These are phyloP conservation scores for Euphorbia schlechtendalii DNA, from an alignment of 441 rosid genomes.

Conservation along the genomic window DNA sequence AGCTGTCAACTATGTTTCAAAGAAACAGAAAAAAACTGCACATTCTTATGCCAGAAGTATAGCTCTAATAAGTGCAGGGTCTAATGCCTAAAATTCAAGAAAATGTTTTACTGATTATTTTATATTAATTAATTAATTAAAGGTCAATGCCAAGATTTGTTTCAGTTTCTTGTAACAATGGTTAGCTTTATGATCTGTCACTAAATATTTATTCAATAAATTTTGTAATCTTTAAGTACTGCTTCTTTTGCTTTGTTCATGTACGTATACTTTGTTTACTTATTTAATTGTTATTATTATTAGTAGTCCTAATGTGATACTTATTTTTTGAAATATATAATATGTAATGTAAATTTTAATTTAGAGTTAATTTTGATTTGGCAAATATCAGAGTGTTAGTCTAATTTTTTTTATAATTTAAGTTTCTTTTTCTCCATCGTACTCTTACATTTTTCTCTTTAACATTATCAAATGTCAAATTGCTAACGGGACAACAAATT, in stretches of 20 bases:
- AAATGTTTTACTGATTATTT: background rate
- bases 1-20: slow-evolving; percentile 6
- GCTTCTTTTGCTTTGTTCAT: slow-evolving; percentile 1
- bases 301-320: too few species aligned
- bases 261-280: background rate
- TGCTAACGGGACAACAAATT: too few species aligned
- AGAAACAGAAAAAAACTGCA: background rate
- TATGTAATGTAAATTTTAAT: too few species aligned
- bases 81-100: slow-evolving; percentile 6
- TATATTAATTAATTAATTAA: background rate
- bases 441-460: too few species aligned
- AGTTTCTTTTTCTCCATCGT: too few species aligned
- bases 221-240: too few species aligned
- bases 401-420: too few species aligned
- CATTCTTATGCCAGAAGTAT: slow-evolving; percentile 9
- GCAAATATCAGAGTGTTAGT: too few species aligned
- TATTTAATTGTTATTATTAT: too few species aligned
- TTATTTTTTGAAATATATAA: too few species aligned
- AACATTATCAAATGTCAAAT: too few species aligned
- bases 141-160: slow-evolving; percentile 12
- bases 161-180: slow-evolving; percentile 12
- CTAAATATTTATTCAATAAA: background rate
- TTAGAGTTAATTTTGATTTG: too few species aligned
- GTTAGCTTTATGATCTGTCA: slow-evolving; percentile 11
- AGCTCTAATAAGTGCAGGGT: background rate